Base-by-base conservation (phyloP, 345 rosid genomes). In the Pugionium cornutum region DNA sequence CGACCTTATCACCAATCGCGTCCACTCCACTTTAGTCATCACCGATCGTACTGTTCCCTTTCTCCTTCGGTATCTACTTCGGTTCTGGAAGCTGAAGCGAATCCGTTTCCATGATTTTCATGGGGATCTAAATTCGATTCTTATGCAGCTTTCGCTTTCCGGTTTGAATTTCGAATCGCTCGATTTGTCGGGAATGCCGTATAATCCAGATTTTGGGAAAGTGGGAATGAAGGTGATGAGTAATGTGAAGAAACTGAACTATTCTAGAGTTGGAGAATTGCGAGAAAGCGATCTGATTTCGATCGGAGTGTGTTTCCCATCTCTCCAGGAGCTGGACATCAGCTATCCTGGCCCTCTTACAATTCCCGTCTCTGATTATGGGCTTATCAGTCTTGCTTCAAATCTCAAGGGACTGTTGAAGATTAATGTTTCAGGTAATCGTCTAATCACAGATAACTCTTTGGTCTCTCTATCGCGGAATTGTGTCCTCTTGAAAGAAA, bases 361-460 rank as follows among this genome's bases (percentile, higher is more conserved):
- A 1, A 62, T 63, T 35, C 41, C 42, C 25, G 76, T 86, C 49
- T 74, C 79, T 18, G 97, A 85, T 78, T 59, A 66, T 49, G 96
- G 89, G 32, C 49, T 91, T 55, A 28, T 76, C 37, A 65, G 34
- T 34, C 70, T 88, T 73, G 76, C 94, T 0, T 65, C 39, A 43
- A 83, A 72, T 66, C 89, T 91, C 69, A 75, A 41, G 53, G 39
- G 29, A 46, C 53, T 91, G 69, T 58, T 35, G 33, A 82, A 64
- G 77, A 81, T 91, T 35, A 57, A 88, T 39, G 31, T 91, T 29
- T 86, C 97, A 35, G 97, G 97, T 72, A 88, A 84, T 40, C 68
- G 63, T 8, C 81, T 88, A 69, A 55, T 91, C 36, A 81, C 91
- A 2, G 91, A 86, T 77, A 66, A 69, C 49, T 76, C 89, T 9